phyloP scores from a whole-genome alignment of 495 filamentous ascomycete species.

The Sporormia fimetaria region DNA sequence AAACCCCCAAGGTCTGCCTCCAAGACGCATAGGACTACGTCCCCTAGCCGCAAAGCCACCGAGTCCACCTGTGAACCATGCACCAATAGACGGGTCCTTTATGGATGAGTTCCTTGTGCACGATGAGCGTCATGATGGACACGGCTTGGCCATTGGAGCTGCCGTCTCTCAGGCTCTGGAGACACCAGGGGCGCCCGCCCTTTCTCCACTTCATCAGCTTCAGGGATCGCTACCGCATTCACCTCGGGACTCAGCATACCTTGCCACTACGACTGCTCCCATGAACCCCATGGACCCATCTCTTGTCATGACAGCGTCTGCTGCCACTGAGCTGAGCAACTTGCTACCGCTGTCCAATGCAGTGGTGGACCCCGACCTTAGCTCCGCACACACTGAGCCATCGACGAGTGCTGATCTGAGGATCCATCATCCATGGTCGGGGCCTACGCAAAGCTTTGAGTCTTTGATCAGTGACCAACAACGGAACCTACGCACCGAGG shows the following conservation, averaged over 20 bases:
- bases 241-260: slow-evolving; percentile 20
- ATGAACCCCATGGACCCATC: slow-evolving; percentile 22
- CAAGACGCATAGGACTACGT: too few relatives aligned
- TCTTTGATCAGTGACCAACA: too few relatives aligned
- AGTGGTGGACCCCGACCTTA: slow-evolving; percentile 28
- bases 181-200: slow-evolving; percentile 12
- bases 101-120: slow-evolving; percentile 26
- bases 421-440: too few relatives aligned
- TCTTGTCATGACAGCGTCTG: slow-evolving; percentile 33
- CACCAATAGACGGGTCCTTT: background rate
- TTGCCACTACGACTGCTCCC: slow-evolving; percentile 12
- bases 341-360: slow-evolving; percentile 34
- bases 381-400: slow-evolving; percentile 17
- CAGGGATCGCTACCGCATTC: slow-evolving; percentile 18
- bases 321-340: slow-evolving; percentile 38
- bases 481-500: too few relatives aligned
- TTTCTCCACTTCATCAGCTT: slow-evolving; percentile 25
- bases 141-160: slow-evolving; percentile 2
- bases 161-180: slow-evolving; percentile 13
- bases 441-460: too few relatives aligned
- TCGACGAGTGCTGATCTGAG: slow-evolving; percentile 31
- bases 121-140: slow-evolving; percentile 17
- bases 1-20: too few relatives aligned
- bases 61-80: slow-evolving; percentile 5
- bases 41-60: too few relatives aligned